phyloP scores from a whole-genome alignment of 2,329 filamentous ascomycete genomes.

The Mycosphaerella arachidis region DNA sequence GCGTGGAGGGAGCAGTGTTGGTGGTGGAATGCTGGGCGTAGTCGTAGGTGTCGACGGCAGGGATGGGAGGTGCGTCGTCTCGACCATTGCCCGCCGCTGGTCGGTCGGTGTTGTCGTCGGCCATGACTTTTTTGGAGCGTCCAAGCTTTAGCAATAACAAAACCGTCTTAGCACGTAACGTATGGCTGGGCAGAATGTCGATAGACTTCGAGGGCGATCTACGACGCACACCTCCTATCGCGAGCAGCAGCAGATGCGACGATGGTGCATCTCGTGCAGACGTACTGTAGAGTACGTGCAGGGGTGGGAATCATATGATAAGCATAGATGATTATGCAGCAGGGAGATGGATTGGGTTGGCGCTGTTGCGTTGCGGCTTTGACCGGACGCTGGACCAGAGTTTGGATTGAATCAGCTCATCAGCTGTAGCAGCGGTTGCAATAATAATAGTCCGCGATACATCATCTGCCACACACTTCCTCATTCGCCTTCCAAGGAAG shows the following conservation, averaged over 20 bases:
- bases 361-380: background rate
- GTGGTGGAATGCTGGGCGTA: slow-evolving; percentile 13
- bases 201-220: slow-evolving; percentile 7
- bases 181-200: slow-evolving; percentile 4
- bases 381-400: background rate
- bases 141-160: slow-evolving; percentile 10
- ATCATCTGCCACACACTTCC: background rate
- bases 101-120: slow-evolving; percentile 14
- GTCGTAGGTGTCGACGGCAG: slow-evolving; percentile 13
- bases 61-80: slow-evolving; percentile 1
- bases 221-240: slow-evolving; percentile 1
- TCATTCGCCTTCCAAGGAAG: background rate
- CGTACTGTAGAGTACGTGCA: background rate
- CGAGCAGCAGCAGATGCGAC: background rate
- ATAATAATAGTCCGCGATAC: background rate
- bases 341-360: background rate
- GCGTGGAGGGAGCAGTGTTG: slow-evolving; percentile 18
- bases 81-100: slow-evolving; percentile 9
- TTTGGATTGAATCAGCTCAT: background rate
- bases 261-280: background rate
- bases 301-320: background rate
- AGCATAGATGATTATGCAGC: background rate
- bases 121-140: slow-evolving; percentile 9
- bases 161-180: slow-evolving; percentile 3
- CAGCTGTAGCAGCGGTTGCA: background rate